These are phyloP conservation scores for Tetrapisispora namnaoensis DNA, from an alignment of 805 yeast genomes.

Conservation along the genomic window DNA sequence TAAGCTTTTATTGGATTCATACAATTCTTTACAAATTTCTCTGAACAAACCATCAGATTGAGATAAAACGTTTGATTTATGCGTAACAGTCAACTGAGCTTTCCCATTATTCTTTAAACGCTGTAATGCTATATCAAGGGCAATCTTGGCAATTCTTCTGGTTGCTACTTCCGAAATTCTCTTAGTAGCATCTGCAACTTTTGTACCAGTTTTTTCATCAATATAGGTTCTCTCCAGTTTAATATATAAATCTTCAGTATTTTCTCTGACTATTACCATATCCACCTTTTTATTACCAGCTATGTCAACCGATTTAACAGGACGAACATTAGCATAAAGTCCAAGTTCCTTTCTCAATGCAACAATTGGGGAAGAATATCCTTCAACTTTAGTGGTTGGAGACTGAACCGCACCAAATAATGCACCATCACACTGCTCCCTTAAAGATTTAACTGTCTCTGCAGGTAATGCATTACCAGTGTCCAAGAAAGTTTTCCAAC, in stretches of 20 bases:
- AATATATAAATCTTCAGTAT: conserved; percentile 94
- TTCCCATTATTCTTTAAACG: conserved; percentile 66
- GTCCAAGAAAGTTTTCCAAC: conserved; percentile 84
- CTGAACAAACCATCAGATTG: conserved; percentile 93
- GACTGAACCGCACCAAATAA: conserved; percentile 96
- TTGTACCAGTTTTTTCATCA: conserved; percentile 68
- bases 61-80: conserved; percentile 90
- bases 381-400: conserved; percentile 87
- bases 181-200: conserved; percentile 95
- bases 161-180: conserved; percentile 88
- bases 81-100: conserved; percentile 72
- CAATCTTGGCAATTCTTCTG: conserved; percentile 77
- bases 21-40: conserved; percentile 50
- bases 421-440: conserved; percentile 88
- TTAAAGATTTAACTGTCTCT: conserved; percentile 70
- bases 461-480: conserved; percentile 97
- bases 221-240: conserved; percentile 75
- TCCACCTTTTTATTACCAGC: conserved; percentile 77
- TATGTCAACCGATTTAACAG: conserved; percentile 87
- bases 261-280: conserved; percentile 96
- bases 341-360: conserved; percentile 96
- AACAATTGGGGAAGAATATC: conserved; percentile 96
- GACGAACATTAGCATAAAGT: conserved; percentile 92
- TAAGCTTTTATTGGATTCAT: conserved; percentile 43
- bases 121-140: conserved; percentile 85